Percentiles rank a stretch among this genome's conserved stretches.
phyloP scores from a whole-genome alignment of 495 filamentous ascomycete species.

The Lasiosphaeria ovina region DNA sequence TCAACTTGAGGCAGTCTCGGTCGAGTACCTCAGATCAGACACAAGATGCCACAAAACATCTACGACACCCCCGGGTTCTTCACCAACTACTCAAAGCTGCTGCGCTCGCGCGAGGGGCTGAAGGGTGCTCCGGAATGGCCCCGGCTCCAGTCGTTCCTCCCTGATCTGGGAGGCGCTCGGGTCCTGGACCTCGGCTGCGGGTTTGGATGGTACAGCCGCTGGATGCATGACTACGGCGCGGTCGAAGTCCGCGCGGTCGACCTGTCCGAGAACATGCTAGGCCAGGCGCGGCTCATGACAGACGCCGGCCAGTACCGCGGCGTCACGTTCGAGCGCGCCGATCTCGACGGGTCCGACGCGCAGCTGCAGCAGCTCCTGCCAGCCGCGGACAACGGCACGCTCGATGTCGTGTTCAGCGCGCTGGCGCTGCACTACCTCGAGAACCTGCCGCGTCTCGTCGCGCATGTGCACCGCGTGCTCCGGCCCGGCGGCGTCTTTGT shows the following conservation, averaged over 20 bases:
- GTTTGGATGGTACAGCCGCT: conserved; percentile 40
- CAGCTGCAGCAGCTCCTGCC: conserved; percentile 7
- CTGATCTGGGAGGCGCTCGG: conserved; percentile 20
- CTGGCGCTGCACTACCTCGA: conserved; percentile 38
- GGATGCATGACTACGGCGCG: conserved; percentile 30
- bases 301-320: conserved; percentile 14
- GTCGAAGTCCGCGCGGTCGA: conserved; percentile 33
- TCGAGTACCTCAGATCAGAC: too few relatives aligned
- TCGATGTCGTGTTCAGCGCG: conserved; percentile 37
- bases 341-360: conserved; percentile 25
- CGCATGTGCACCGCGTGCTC: conserved; percentile 26
- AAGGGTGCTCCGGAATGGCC: conserved; percentile 37
- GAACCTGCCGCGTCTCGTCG: conserved; percentile 27
- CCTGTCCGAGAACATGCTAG: conserved; percentile 37
- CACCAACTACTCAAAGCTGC: conserved; percentile 34
- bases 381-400: conserved; percentile 6
- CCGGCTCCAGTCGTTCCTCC: conserved; percentile 27
- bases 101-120: conserved; percentile 28
- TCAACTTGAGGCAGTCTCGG: too few relatives aligned
- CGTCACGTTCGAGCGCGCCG: conserved; percentile 29
- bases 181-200: conserved; percentile 41
- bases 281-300: conserved; percentile 29
- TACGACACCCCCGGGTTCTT: conserved; percentile 37
- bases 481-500: conserved; percentile 31
- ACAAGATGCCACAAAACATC: conserved; percentile 28